Conservation (phyloP, 768 basidiomycete genomes). For the Boletellus ananas region DNA sequence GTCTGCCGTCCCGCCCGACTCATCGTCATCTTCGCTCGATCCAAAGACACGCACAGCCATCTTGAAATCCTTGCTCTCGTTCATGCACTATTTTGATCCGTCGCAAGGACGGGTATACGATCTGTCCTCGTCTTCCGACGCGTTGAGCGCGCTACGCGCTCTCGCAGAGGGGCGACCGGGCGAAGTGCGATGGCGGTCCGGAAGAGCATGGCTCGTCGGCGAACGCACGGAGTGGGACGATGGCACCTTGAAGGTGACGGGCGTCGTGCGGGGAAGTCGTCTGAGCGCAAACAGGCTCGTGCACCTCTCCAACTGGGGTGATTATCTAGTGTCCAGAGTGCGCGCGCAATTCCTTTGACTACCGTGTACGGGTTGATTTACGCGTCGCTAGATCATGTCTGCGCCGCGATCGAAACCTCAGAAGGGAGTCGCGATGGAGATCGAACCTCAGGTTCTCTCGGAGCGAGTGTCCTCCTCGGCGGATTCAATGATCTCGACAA, state of each 20-base stretch:
- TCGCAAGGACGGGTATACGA: slow-evolving; percentile 74
- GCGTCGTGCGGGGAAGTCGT: slow-evolving; percentile 72
- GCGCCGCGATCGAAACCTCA: slow-evolving; percentile 36
- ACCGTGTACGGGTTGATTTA: background rate
- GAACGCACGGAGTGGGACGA: slow-evolving; percentile 63
- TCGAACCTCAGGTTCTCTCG: slow-evolving; percentile 59
- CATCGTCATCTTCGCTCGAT: slow-evolving; percentile 44
- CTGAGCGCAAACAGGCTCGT: slow-evolving; percentile 82
- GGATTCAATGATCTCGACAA: slow-evolving; percentile 83
- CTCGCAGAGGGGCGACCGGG: slow-evolving; percentile 82
- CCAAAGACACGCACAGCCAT: slow-evolving; percentile 62
- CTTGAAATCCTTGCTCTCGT: slow-evolving; percentile 87
- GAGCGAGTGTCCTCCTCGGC: slow-evolving; percentile 61
- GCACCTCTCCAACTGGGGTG: slow-evolving; percentile 84
- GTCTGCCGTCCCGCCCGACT: slow-evolving; percentile 61
- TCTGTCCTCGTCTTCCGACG: slow-evolving; percentile 58
- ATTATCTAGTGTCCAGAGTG: slow-evolving; percentile 82
- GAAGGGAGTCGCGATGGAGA: slow-evolving; percentile 52
- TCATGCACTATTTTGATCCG: slow-evolving; percentile 93
- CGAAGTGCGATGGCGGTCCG: slow-evolving; percentile 80
- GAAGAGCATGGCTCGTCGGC: slow-evolving; percentile 71
- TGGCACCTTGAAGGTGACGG: slow-evolving; percentile 70
- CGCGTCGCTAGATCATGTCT: slow-evolving; percentile 58
- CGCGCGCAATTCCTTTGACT: slow-evolving; percentile 13
- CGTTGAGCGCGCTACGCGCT: slow-evolving; percentile 66